Evolutionary conservation across 345 rosid genomes (phyloP).

Genomic region (Acer yangbiense): DNA sequence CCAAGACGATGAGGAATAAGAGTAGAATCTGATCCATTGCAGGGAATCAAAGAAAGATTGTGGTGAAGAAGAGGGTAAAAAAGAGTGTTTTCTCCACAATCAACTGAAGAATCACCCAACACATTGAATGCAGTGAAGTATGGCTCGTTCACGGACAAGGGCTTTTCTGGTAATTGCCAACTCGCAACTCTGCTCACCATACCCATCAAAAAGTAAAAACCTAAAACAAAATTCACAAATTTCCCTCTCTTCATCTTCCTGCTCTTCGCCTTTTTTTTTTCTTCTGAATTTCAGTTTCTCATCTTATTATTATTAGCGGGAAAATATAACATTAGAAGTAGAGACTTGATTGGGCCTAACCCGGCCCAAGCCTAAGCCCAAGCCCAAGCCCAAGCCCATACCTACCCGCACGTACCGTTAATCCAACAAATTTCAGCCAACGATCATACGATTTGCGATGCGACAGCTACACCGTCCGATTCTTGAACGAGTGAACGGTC

Average conservation of each 20-base stretch:
- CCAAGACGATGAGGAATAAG: slow-evolving; percentile 68
- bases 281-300: too few species aligned
- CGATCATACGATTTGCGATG: too few species aligned
- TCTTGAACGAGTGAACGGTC: too few species aligned
- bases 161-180: not conserved
- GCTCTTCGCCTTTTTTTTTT: not conserved
- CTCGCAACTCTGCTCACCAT: not conserved
- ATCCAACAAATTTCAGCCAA: too few species aligned
- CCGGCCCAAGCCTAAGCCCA: too few species aligned
- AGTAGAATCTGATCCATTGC: slow-evolving; percentile 45
- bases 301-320: too few species aligned
- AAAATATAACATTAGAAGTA: too few species aligned
- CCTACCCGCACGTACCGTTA: too few species aligned
- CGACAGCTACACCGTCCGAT: too few species aligned
- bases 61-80: slow-evolving; percentile 54
- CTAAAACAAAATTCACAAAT: slow-evolving; percentile 4
- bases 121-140: slow-evolving; percentile 46
- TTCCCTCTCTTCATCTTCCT: not conserved
- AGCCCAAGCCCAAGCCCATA: too few species aligned
- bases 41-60: slow-evolving; percentile 57
- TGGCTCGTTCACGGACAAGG: not conserved
- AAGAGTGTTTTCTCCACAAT: slow-evolving; percentile 60
- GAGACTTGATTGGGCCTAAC: too few species aligned
- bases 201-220: slow-evolving; percentile 3
- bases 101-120: slow-evolving; percentile 73